phyloP scores from a whole-genome alignment of 2,329 filamentous ascomycete species.

The Penicillium sclerotiorum region DNA sequence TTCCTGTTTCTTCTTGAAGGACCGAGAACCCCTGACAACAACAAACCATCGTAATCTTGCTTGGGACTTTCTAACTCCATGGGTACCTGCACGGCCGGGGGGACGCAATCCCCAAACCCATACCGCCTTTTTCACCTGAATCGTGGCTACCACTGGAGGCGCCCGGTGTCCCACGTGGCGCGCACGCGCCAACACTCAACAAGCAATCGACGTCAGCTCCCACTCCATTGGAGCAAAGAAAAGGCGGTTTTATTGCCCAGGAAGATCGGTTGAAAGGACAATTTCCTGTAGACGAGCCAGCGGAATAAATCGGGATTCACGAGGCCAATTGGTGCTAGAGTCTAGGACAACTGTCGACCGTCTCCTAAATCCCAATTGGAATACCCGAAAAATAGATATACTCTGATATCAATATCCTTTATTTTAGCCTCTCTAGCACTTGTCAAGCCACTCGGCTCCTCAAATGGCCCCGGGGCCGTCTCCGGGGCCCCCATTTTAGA shows the following conservation, averaged over 20 bases:
- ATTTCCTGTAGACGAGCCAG: neutral
- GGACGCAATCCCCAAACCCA: slow-evolving; percentile 2
- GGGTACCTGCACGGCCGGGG: slow-evolving; percentile 15
- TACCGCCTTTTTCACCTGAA: slow-evolving; percentile 15
- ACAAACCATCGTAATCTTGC: slow-evolving; percentile 16
- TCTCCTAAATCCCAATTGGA: neutral
- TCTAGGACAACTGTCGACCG: neutral
- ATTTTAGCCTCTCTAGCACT: too few relatives aligned
- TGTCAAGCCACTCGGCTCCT: too few relatives aligned
- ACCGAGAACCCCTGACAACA: slow-evolving; percentile 2
- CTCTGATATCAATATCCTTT: too few relatives aligned
- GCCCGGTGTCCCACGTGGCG: slow-evolving; percentile 21
- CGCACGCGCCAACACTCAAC: slow-evolving; percentile 1
- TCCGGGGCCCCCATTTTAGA: too few relatives aligned
- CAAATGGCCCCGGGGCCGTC: too few relatives aligned
- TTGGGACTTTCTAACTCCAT: neutral
- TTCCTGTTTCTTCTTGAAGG: neutral
- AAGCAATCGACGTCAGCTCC: neutral
- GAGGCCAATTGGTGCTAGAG: neutral
- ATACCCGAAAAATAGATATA: neutral
- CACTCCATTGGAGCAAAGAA: too few relatives aligned
- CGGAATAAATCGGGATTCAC: slow-evolving; percentile 5
- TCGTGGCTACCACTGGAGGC: slow-evolving; percentile 14
- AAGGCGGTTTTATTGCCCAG: slow-evolving; percentile 8
- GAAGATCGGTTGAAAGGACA: neutral